phyloP scores from a whole-genome alignment of 768 basidiomycete species.

The Rhodotorula babjevae region DNA sequence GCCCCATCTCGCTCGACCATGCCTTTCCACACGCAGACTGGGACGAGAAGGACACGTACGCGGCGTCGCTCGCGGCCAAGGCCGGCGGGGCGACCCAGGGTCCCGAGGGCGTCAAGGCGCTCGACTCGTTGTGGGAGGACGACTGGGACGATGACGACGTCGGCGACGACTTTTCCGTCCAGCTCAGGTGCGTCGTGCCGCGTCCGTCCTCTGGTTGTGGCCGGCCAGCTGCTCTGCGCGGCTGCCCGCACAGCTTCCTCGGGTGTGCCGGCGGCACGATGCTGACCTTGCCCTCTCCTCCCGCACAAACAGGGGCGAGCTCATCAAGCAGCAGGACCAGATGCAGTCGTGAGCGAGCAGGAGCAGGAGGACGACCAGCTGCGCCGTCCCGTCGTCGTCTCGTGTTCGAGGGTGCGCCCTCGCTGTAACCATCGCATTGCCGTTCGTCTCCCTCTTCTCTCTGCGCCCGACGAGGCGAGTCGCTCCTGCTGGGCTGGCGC shows the following conservation, averaged over 20 bases:
- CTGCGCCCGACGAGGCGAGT: too few species aligned
- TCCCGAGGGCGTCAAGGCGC: conserved; percentile 64
- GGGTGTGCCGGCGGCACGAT: too few species aligned
- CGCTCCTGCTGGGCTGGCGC: too few species aligned
- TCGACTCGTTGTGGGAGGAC: conserved; percentile 96
- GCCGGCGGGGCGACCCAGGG: conserved; percentile 53
- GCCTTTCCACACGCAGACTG: conserved; percentile 29
- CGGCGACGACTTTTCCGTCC: conserved; percentile 93
- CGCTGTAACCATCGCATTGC: too few species aligned
- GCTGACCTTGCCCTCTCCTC: neutral
- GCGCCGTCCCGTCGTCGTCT: too few species aligned
- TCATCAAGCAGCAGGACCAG: conserved; percentile 33
- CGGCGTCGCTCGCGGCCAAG: conserved; percentile 39
- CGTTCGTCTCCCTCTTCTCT: too few species aligned
- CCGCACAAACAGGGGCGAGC: conserved; percentile 30
- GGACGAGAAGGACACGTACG: conserved; percentile 38
- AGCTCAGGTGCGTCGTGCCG: conserved; percentile 67
- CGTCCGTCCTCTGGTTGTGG: too few species aligned
- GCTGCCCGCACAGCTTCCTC: too few species aligned
- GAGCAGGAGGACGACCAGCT: too few species aligned
- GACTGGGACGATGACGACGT: conserved; percentile 99
- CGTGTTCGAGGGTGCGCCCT: too few species aligned
- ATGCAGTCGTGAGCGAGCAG: conserved; percentile 27
- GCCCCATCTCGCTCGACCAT: neutral
- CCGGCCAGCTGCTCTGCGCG: too few species aligned